phyloP scores from a whole-genome alignment of 352 stramenopile species.

The Phytopythium helicoides region DNA sequence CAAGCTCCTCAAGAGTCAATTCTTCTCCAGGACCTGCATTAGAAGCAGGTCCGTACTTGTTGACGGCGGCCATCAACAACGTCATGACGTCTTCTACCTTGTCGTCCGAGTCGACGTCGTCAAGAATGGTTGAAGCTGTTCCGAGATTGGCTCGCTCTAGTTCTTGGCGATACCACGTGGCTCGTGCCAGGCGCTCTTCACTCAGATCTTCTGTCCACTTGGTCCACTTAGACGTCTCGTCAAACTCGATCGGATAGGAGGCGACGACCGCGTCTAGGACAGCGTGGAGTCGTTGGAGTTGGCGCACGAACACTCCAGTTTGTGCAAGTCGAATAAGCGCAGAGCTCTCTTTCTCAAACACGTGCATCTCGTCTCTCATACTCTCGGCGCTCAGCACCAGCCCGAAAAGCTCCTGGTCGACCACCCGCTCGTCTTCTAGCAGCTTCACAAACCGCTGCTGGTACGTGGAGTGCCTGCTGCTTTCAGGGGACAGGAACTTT shows the following conservation, averaged over 20 bases:
- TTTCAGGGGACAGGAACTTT: too few species aligned
- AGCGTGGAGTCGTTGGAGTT: not conserved
- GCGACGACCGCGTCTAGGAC: not conserved
- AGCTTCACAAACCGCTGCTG: too few species aligned
- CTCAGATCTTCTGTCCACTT: not conserved
- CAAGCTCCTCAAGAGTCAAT: not conserved
- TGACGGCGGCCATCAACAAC: not conserved
- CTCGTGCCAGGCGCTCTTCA: not conserved
- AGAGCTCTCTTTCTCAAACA: not conserved
- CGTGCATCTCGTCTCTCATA: not conserved
- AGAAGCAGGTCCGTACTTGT: not conserved
- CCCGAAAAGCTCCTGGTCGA: not conserved
- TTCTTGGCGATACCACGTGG: not conserved
- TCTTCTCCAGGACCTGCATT: not conserved
- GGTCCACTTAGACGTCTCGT: not conserved
- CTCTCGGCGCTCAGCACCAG: constrained; percentile 4
- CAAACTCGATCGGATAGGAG: not conserved
- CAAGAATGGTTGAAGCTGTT: not conserved
- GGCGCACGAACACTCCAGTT: not conserved
- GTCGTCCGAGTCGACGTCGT: not conserved
- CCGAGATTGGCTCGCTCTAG: not conserved
- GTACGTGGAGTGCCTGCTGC: too few species aligned
- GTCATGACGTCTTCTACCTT: not conserved
- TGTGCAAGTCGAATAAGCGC: not conserved
- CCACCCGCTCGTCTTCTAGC: not conserved